These are phyloP conservation scores for Centaurea solstitialis DNA, from an alignment of 129 eudicot genomes.

Conservation along the genomic window DNA sequence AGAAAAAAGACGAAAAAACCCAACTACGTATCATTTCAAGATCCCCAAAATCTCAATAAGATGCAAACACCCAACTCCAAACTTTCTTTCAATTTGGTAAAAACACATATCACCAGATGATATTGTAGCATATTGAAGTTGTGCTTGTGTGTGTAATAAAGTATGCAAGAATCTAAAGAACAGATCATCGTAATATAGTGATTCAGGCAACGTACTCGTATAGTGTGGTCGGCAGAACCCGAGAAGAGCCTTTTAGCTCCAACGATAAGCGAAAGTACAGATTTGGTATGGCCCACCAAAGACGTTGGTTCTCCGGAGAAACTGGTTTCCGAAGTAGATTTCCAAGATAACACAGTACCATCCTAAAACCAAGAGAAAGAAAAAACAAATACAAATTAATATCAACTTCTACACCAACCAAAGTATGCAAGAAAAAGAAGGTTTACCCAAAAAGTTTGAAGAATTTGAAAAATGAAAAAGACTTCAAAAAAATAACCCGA, in stretches of 20 bases:
- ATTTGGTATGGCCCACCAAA: slow-evolving; percentile 55
- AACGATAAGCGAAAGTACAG: slow-evolving; percentile 56
- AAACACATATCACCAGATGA: not conserved
- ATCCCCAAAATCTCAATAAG: not conserved
- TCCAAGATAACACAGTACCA: slow-evolving; percentile 69
- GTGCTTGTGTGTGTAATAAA: not conserved
- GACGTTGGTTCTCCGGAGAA: slow-evolving; percentile 35
- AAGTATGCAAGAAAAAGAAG: not conserved
- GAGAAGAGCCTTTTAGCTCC: slow-evolving; percentile 66
- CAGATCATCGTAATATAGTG: not conserved
- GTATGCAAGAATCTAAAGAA: not conserved
- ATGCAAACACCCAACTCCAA: not conserved
- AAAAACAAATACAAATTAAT: not conserved
- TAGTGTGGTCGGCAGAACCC: slow-evolving; percentile 58
- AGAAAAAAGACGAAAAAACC: not conserved
- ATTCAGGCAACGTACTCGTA: slow-evolving; percentile 40
- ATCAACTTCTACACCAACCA: not conserved
- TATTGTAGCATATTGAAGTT: not conserved
- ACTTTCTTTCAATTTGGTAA: not conserved
- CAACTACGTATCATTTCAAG: not conserved
- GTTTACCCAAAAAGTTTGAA: too few species aligned
- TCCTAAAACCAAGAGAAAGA: slow-evolving; percentile 37
- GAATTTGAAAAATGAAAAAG: too few species aligned
- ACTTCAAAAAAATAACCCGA: not conserved
- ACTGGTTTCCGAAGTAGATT: slow-evolving; percentile 26